These are phyloP conservation scores for Xylaria sp. DNA, from an alignment of 2,329 filamentous ascomycete species.

Conservation along the genomic window DNA sequence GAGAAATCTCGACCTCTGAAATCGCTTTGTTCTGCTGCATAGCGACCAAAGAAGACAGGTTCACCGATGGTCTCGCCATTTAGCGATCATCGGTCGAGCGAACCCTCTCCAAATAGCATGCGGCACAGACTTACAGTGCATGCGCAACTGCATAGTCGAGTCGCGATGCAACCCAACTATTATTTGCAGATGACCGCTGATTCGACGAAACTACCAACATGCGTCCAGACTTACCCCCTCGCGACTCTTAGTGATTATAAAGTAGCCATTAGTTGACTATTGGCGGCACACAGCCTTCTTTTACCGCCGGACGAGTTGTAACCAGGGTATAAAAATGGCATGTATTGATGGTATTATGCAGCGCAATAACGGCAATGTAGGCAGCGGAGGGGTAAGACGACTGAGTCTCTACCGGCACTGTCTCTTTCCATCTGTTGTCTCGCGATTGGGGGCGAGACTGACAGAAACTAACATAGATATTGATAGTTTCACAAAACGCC, in stretches of 20 bases:
- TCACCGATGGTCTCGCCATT: slow-evolving; percentile 33
- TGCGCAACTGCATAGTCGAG: slow-evolving; percentile 17
- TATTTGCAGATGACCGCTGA: slow-evolving; percentile 11
- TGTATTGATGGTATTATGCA: slow-evolving; percentile 4
- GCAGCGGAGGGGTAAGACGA: slow-evolving; percentile 24
- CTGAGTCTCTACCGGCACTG: slow-evolving; percentile 4
- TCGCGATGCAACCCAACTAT: slow-evolving; percentile 34
- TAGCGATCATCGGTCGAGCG: slow-evolving; percentile 19
- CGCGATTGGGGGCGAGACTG: slow-evolving; percentile 13
- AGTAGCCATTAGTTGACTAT: slow-evolving; percentile 16
- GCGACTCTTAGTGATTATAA: slow-evolving; percentile 9
- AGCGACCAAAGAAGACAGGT: slow-evolving; percentile 23
- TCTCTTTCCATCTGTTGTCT: slow-evolving; percentile 10
- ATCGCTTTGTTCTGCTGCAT: slow-evolving; percentile 5
- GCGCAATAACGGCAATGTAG: slow-evolving; percentile 7
- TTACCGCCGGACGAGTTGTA: not conserved
- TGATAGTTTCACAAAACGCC: not conserved
- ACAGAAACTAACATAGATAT: slow-evolving; percentile 3
- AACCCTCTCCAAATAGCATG: slow-evolving; percentile 10
- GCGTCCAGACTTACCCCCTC: slow-evolving; percentile 1
- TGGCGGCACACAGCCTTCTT: slow-evolving; percentile 22
- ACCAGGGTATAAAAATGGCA: slow-evolving; percentile 22
- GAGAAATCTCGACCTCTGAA: slow-evolving; percentile 5
- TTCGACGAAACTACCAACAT: slow-evolving; percentile 23
- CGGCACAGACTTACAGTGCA: slow-evolving; percentile 24